A percentile compares a stretch with the other conserved stretches of the same genome.
These are phyloP conservation scores for Phytophthora citrophthora DNA, from an alignment of 352 stramenopile genomes.

Conservation along the genomic window DNA sequence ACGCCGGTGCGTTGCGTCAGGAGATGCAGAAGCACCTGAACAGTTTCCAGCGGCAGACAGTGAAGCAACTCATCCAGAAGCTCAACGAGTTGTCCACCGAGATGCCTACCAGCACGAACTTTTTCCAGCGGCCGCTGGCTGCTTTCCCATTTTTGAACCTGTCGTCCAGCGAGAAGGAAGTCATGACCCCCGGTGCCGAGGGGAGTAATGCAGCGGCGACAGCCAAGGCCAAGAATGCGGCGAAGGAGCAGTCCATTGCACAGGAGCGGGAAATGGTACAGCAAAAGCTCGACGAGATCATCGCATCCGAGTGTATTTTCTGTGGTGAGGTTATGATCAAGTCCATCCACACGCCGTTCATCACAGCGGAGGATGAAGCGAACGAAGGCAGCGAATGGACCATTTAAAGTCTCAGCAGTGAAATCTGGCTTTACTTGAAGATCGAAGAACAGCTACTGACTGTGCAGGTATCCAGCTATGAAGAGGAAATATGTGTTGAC, in stretches of 20 bases:
- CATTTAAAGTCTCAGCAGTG: conserved; percentile 53
- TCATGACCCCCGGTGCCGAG: conserved; percentile 55
- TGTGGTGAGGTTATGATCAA: conserved; percentile 97
- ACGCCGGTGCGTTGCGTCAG: conserved; percentile 87
- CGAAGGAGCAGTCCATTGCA: conserved; percentile 80
- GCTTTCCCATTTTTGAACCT: conserved; percentile 73
- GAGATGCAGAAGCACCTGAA: conserved; percentile 92
- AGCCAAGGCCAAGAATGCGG: conserved; percentile 61
- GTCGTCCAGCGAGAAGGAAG: conserved; percentile 73
- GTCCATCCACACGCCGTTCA: conserved; percentile 93
- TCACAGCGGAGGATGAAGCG: conserved; percentile 87
- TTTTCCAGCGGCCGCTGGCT: conserved; percentile 76
- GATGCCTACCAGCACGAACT: conserved; percentile 70
- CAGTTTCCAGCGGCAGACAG: conserved; percentile 89
- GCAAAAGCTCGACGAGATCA: conserved; percentile 94
- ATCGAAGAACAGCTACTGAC: neutral
- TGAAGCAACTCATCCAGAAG: conserved; percentile 91
- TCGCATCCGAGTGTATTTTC: conserved; percentile 95
- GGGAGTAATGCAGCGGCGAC: conserved; percentile 47
- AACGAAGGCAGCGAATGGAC: conserved; percentile 84
- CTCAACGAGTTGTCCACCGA: conserved; percentile 87
- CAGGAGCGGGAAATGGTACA: conserved; percentile 92
- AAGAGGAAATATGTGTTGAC: conserved; percentile 34
- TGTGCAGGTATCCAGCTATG: conserved; percentile 5
- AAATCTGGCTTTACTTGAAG: conserved; percentile 10